Percentiles rank a stretch among this genome's conserved stretches.
Conservation (phyloP, 306 rosid genomes). For the Quercus ilex region DNA sequence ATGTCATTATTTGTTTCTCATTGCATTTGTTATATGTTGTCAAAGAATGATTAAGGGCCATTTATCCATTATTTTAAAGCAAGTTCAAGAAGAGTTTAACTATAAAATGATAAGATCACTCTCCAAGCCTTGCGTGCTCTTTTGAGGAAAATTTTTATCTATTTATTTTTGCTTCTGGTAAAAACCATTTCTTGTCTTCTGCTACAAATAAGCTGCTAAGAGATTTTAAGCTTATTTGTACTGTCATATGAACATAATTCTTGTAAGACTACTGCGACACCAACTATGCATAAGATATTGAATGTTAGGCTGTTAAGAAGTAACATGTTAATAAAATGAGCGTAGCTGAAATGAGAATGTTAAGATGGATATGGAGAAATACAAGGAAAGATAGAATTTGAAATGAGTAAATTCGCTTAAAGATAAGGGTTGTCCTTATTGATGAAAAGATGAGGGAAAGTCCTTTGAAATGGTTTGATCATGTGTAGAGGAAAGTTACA, state of each 20-base stretch:
- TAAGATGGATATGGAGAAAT: too few relatives aligned
- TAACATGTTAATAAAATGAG: too few relatives aligned
- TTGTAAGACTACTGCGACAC: background rate
- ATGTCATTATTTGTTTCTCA: background rate
- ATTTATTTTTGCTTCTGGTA: background rate
- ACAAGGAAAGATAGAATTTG: too few relatives aligned
- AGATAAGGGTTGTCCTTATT: too few relatives aligned
- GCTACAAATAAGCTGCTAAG: background rate
- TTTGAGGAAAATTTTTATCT: background rate
- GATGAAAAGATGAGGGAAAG: too few relatives aligned
- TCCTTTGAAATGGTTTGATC: too few relatives aligned
- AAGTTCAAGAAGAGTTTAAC: too few relatives aligned
- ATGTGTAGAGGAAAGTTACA: too few relatives aligned
- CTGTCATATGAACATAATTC: background rate
- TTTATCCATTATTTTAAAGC: background rate
- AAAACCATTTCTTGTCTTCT: background rate
- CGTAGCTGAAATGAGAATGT: too few relatives aligned
- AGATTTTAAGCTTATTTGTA: background rate
- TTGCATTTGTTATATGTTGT: background rate
- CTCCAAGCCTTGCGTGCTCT: background rate
- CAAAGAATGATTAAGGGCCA: background rate
- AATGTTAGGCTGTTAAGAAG: too few relatives aligned
- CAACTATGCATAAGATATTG: too few relatives aligned
- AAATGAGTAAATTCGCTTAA: too few relatives aligned
- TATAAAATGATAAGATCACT: background rate